Base-by-base conservation (phyloP, 2,329 filamentous ascomycete genomes). In the Talaromyces amestolkiae region DNA sequence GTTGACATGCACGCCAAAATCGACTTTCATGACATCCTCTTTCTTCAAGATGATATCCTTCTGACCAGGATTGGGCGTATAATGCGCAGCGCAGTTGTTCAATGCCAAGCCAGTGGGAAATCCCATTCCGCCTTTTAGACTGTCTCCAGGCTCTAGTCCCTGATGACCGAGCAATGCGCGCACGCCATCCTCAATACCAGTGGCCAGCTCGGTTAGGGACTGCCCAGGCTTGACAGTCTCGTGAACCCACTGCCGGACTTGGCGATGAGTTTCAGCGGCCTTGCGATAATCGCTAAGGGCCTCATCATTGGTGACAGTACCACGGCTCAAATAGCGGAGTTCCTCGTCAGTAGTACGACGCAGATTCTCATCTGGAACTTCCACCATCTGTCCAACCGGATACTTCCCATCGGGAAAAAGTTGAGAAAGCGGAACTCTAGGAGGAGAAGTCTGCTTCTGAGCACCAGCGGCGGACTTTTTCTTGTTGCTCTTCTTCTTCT, bases 1-100 rank as follows among this genome's bases (percentile, higher is more conserved):
- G 72, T 90, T 91, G 72, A 93, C 85, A 75, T 94, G 91, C 35
- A 93, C 91, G 58, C 91, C 91, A 72, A 93, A 91, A 72, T 94
- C 91, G 8, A 93, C 88, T 77, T 92, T 93, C 84, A 94, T 85
- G 41, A 96, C 91, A 74, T 96, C 91, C 68, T 87, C 85, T 67
- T 89, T 77, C 73, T 90, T 82, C 66, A 95, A 81, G 39, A 93
- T 79, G 71, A 90, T 85, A 75, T 92, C 91, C 77, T 87, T 89
- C 73, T 84, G 79, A 1, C 84, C 83, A 1, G 84, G 81, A 69
- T 86, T 87, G 7, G 85, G 85, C 1, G 84, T 86, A 70, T 79
- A 87, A 73, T 87, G 85, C 7, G 85, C 85, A 15, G 80, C 84
- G 49, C 79, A 76, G 68, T 86, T 79, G 68, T 87, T 86, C 63